These are phyloP conservation scores for Microbotryum lychnidis-dioicae DNA, from an alignment of 1,284 basidiomycete genomes.

Conservation along the genomic window DNA sequence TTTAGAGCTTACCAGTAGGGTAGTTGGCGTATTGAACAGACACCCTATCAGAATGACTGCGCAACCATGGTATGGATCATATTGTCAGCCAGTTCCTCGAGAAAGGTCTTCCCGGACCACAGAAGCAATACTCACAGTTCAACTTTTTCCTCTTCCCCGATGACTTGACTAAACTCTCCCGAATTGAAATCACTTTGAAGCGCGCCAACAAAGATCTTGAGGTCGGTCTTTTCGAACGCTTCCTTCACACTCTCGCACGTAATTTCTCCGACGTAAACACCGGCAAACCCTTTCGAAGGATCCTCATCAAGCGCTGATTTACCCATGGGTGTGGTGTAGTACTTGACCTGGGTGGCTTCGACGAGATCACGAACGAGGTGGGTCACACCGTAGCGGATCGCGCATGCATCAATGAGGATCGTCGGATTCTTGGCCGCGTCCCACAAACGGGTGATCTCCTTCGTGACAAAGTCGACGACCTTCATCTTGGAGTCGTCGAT, in stretches of 20 bases:
- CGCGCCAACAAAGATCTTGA: constrained; percentile 73
- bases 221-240: constrained; percentile 69
- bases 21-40: constrained; percentile 22
- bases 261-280: constrained; percentile 70
- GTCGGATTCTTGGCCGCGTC: constrained; percentile 60
- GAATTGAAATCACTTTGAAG: constrained; percentile 87
- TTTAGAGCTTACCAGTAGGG: neutral
- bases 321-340: constrained; percentile 68
- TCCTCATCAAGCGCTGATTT: constrained; percentile 73
- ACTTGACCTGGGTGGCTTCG: constrained; percentile 57
- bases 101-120: constrained; percentile 45
- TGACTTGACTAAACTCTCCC: constrained; percentile 41
- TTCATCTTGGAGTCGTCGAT: constrained; percentile 1
- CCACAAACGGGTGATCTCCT: constrained; percentile 60
- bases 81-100: neutral
- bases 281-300: constrained; percentile 69
- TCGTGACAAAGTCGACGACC: constrained; percentile 52
- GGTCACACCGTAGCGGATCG: constrained; percentile 66
- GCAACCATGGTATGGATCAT: neutral
- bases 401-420: constrained; percentile 79
- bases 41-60: constrained; percentile 64
- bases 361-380: constrained; percentile 62
- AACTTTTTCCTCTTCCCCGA: constrained; percentile 17
- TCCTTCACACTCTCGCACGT: constrained; percentile 63
- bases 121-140: constrained; percentile 46